phyloP scores from a whole-genome alignment of 148 eudicot species.

The Rhododendron ferrugineum region DNA sequence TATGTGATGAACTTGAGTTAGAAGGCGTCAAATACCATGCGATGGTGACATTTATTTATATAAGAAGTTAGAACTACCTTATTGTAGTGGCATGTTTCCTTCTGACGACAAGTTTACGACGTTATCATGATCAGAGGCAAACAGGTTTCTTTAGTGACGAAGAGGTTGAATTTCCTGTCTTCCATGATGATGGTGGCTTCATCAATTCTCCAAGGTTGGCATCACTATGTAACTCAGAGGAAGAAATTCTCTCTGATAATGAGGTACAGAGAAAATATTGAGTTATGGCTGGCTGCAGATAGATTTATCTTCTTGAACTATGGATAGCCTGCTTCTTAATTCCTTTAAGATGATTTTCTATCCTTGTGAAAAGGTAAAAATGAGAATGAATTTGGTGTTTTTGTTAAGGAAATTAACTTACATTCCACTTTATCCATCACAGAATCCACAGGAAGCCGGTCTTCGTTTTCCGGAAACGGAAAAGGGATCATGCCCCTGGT shows the following conservation, averaged over 20 bases:
- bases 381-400: not conserved
- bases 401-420: conserved; percentile 5
- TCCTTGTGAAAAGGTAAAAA: not conserved
- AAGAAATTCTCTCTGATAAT: conserved; percentile 31
- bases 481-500: conserved; percentile 22
- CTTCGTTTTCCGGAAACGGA: conserved; percentile 5
- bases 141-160: conserved; percentile 46
- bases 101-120: not conserved
- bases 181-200: conserved; percentile 26
- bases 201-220: conserved; percentile 15
- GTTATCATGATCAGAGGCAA: conserved; percentile 34
- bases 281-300: not conserved
- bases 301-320: not conserved
- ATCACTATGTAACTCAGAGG: conserved; percentile 26
- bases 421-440: not conserved
- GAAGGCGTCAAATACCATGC: not conserved
- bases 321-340: not conserved
- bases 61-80: not conserved
- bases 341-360: not conserved
- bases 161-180: conserved; percentile 67
- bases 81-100: not conserved
- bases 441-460: conserved; percentile 17
- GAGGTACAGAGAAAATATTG: conserved; percentile 31
- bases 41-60: conserved; percentile 1
- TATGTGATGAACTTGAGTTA: not conserved